Evolutionary conservation across 257 asterid genomes (phyloP).

Genomic region (Solanum dulcamara): DNA sequence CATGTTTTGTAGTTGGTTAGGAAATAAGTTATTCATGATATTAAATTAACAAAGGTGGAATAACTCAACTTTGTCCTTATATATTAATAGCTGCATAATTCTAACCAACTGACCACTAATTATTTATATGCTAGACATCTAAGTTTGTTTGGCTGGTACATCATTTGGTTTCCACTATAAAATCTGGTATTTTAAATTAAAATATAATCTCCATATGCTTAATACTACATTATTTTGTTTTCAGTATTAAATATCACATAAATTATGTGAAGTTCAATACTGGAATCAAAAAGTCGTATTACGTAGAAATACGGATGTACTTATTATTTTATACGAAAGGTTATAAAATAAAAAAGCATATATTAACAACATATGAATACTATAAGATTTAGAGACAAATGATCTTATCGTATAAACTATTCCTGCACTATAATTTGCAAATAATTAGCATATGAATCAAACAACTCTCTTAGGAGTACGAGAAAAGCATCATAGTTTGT

Average conservation of each 20-base stretch:
- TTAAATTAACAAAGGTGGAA: too few species aligned
- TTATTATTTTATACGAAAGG: background rate
- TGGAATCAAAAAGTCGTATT: background rate
- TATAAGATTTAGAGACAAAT: background rate
- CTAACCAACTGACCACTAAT: too few species aligned
- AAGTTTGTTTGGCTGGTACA: background rate
- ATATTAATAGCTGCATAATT: too few species aligned
- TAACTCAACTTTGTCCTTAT: too few species aligned
- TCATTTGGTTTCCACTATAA: background rate
- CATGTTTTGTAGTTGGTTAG: background rate
- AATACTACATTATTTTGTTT: background rate
- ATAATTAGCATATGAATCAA: background rate
- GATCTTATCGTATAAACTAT: background rate
- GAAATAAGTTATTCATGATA: too few species aligned
- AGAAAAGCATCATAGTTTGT: background rate
- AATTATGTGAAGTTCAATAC: background rate
- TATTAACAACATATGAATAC: background rate
- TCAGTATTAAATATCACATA: background rate
- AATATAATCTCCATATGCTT: background rate
- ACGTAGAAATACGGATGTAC: background rate
- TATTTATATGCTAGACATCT: background rate
- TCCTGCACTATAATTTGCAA: background rate
- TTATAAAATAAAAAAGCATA: background rate
- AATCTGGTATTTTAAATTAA: background rate
- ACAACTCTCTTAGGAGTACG: background rate